phyloP scores from a whole-genome alignment of 1,139 yeast genomes.

The Chernovozyma sophiae-reginae region DNA sequence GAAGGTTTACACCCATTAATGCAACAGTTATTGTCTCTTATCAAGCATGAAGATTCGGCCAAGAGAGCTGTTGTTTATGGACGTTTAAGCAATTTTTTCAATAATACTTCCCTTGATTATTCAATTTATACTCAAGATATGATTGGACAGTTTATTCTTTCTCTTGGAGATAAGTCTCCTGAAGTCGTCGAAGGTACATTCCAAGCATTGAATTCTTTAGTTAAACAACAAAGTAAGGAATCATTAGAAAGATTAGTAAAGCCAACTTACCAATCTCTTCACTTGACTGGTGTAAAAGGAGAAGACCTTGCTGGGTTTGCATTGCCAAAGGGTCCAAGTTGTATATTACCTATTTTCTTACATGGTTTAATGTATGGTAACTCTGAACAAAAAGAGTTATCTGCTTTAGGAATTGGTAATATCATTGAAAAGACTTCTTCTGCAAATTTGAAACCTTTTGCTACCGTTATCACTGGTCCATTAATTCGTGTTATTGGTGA shows the following conservation, averaged over 20 bases:
- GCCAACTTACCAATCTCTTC: conserved; percentile 73
- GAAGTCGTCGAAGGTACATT: conserved; percentile 69
- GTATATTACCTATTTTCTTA: conserved; percentile 84
- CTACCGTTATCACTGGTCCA: conserved; percentile 95
- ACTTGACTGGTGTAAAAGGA: conserved; percentile 59
- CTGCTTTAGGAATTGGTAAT: conserved; percentile 89
- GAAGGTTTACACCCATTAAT: conserved; percentile 83
- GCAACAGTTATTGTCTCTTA: conserved; percentile 72
- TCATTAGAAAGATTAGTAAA: conserved; percentile 70
- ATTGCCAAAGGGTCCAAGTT: conserved; percentile 82
- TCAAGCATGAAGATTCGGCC: conserved; percentile 69
- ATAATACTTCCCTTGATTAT: conserved; percentile 62
- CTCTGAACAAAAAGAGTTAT: conserved; percentile 73
- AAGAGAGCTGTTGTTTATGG: conserved; percentile 66
- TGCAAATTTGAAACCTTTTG: conserved; percentile 75
- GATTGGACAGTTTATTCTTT: conserved; percentile 64
- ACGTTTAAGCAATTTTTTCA: conserved; percentile 71
- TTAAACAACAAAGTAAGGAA: conserved; percentile 70
- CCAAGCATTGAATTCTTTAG: conserved; percentile 60
- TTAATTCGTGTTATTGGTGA: conserved; percentile 97
- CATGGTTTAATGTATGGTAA: conserved; percentile 96
- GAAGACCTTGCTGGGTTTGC: conserved; percentile 72
- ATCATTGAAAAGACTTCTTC: conserved; percentile 85
- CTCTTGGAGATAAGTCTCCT: conserved; percentile 67
- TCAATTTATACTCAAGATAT: conserved; percentile 73